Evolutionary conservation across 2,329 filamentous ascomycete species (phyloP), one percentile per base, ranked within the genome.

Genomic region (Biscogniauxia sp.): DNA sequence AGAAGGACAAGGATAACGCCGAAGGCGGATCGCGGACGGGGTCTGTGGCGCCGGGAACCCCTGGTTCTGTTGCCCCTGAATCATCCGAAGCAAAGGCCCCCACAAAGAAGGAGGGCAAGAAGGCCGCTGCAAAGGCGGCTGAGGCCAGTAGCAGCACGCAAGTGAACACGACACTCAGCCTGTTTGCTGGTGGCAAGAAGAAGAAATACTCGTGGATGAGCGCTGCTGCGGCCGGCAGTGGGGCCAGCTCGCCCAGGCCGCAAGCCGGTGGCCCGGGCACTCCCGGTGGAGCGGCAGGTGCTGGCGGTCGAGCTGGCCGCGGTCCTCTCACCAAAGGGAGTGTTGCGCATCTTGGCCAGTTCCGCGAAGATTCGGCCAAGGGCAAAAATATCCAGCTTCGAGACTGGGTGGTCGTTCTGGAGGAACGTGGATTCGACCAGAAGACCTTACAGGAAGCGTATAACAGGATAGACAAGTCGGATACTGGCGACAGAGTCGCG

Each of bases 81-180:
- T 73, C 79, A 1, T 82, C 85, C 25, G 72, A 74, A 11, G 26
- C 59, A 66, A 94, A 93, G 74, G 82, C 87, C 3, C 82, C 91
- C 56, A 90, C 89, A 4, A 97, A 97, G 81, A 97, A 97, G 78
- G 93, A 97, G 74, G 82, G 81, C 62, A 86, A 89, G 72, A 92
- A 89, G 75, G 85, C 87, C n/a, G 88, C 92, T 61, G 80, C 82
- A 3, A 91, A 90, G 68, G 84, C 88, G 20, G 90, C 87, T 0
- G 92, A 96, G 70, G 89, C 89, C 61, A 90, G 88, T 66, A 90
- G 89, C 66, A 92, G 94, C 66, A 87, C 88, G 20, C 90, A 89
- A 64, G 92, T 94, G 25, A 97, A 97, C 72, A 83, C 87, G 58
- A 97, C 93, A 0, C 91, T 91, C 58, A 88, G 86, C 64, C 85